phyloP scores from a whole-genome alignment of 805 yeast genomes.

The Metschnikowia bowlesiae region DNA sequence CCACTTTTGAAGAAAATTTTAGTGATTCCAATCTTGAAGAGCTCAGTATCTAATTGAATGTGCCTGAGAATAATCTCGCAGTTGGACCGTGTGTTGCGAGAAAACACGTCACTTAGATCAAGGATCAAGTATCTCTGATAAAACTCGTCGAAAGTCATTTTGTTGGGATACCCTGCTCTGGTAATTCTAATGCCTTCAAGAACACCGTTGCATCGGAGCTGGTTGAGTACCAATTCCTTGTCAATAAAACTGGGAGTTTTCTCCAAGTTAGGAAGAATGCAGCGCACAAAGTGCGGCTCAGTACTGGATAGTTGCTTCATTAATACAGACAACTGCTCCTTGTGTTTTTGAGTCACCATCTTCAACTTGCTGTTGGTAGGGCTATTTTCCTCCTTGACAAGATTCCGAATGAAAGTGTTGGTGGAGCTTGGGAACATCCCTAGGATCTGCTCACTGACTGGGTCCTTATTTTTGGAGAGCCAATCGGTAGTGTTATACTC shows the following conservation, averaged over 20 bases:
- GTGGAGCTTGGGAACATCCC: constrained; percentile 55
- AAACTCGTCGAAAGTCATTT: constrained; percentile 80
- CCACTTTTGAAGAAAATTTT: constrained; percentile 76
- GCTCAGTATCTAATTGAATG: constrained; percentile 55
- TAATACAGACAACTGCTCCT: constrained; percentile 70
- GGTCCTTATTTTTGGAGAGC: constrained; percentile 93
- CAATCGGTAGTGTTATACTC: constrained; percentile 89
- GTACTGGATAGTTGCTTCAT: constrained; percentile 73
- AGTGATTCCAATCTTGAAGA: constrained; percentile 64
- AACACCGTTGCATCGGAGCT: constrained; percentile 94
- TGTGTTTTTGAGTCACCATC: constrained; percentile 85
- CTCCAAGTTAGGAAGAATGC: constrained; percentile 83
- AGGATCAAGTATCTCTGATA: constrained; percentile 70
- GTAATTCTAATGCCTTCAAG: constrained; percentile 97
- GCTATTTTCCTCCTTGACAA: constrained; percentile 40
- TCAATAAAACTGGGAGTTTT: constrained; percentile 71
- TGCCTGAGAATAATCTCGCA: constrained; percentile 64
- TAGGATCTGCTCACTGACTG: constrained; percentile 72
- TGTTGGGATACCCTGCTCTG: constrained; percentile 93
- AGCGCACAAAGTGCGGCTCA: constrained; percentile 94
- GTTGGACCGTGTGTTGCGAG: constrained; percentile 54
- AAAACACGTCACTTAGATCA: constrained; percentile 39
- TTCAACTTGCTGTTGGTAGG: constrained; percentile 26
- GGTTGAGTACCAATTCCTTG: constrained; percentile 74
- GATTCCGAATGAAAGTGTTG: constrained; percentile 49